phyloP scores from a whole-genome alignment of 305 asterid species.

The Solanum chacoense region DNA sequence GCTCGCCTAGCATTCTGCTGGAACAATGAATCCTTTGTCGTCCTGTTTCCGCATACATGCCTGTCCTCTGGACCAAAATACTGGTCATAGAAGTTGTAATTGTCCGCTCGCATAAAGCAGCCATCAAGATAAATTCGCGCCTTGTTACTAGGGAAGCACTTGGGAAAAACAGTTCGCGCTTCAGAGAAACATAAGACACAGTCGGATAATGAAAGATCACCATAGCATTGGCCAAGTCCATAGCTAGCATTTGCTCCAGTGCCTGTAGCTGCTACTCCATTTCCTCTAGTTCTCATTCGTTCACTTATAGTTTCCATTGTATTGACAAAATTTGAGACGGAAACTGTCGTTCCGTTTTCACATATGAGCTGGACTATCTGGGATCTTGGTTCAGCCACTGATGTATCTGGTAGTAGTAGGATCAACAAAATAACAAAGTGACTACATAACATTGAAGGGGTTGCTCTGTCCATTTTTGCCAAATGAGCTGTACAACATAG shows the following conservation, averaged over 20 bases:
- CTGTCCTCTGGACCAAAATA: conserved; percentile 12
- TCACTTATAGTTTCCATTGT: not conserved
- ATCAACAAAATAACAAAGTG: not conserved
- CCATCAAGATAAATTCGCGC: conserved; percentile 19
- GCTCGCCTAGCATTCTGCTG: conserved; percentile 9
- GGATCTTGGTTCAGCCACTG: conserved; percentile 4
- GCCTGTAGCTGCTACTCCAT: conserved; percentile 8
- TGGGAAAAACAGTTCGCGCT: conserved; percentile 11
- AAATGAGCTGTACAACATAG: not conserved
- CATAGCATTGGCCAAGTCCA: conserved; percentile 28
- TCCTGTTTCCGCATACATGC: conserved; percentile 18
- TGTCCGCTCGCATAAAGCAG: conserved; percentile 21
- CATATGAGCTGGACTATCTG: conserved; percentile 3
- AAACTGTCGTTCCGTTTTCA: not conserved
- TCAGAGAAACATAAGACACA: conserved; percentile 17
- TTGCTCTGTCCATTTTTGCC: not conserved
- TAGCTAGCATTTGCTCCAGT: conserved; percentile 1
- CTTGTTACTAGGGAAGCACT: conserved; percentile 3
- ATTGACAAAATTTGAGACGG: not conserved
- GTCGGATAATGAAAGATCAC: conserved; percentile 14
- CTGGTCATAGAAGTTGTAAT: conserved; percentile 19
- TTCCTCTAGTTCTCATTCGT: not conserved
- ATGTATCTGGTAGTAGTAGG: conserved; percentile 2
- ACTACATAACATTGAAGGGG: not conserved
- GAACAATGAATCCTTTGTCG: conserved; percentile 5